Evolutionary conservation across 2,329 filamentous ascomycete genomes (phyloP).

Genomic region (Fusarium lateritium): DNA sequence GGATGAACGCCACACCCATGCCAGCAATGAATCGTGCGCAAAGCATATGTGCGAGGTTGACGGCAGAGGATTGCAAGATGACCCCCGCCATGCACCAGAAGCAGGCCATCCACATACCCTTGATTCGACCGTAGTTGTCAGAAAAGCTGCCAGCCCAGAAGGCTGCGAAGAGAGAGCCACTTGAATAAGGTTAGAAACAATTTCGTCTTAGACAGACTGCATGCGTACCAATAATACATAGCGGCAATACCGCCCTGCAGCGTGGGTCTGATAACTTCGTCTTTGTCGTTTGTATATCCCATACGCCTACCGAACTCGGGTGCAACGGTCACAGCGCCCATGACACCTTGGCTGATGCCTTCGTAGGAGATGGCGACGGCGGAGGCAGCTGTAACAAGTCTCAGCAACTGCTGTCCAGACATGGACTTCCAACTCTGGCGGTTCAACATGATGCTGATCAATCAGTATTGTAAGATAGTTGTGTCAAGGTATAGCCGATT

Average conservation of each 20-base stretch:
- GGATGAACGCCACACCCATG: constrained; percentile 66
- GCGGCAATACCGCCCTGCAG: constrained; percentile 19
- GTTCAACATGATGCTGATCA: constrained; percentile 12
- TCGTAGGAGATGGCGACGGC: constrained; percentile 39
- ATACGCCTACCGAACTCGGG: constrained; percentile 51
- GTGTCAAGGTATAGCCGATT: not conserved
- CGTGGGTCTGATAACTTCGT: constrained; percentile 9
- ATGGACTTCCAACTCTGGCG: constrained; percentile 24
- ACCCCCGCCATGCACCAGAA: constrained; percentile 64
- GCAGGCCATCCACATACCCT: constrained; percentile 53
- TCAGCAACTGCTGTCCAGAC: constrained; percentile 24
- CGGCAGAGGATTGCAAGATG: constrained; percentile 61
- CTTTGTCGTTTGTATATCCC: constrained; percentile 8
- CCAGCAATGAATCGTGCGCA: constrained; percentile 64
- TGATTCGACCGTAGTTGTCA: constrained; percentile 61
- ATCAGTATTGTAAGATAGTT: not conserved
- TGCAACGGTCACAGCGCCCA: constrained; percentile 63
- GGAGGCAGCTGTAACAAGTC: constrained; percentile 23
- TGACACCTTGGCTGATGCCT: constrained; percentile 64
- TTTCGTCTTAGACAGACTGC: not conserved
- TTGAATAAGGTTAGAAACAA: not conserved
- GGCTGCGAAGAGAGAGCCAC: constrained; percentile 50
- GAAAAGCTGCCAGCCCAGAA: constrained; percentile 37
- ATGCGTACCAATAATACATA: constrained; percentile 9
- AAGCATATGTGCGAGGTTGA: constrained; percentile 62